A percentile compares a stretch with the other conserved stretches of the same genome.
These are phyloP conservation scores for Hysterium pulicare DNA, from an alignment of 2,329 filamentous ascomycete genomes.

Conservation along the genomic window DNA sequence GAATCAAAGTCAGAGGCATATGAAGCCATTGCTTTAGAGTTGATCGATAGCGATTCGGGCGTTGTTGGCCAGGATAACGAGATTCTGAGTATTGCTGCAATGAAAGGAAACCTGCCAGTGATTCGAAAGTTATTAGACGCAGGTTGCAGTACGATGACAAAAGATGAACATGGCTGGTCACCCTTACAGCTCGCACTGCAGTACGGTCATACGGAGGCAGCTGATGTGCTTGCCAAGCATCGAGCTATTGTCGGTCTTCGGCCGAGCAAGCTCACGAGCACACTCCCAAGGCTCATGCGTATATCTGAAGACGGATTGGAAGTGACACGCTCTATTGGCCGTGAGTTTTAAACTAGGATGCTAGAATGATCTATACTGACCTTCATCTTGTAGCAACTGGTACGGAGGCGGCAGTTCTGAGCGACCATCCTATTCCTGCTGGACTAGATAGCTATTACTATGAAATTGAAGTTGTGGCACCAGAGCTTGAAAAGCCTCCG, in stretches of 20 bases:
- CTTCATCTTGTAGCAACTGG: neutral
- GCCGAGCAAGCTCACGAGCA: conserved; percentile 1
- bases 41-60: neutral
- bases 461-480: conserved; percentile 3
- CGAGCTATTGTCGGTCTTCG: conserved; percentile 4
- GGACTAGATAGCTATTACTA: conserved; percentile 7
- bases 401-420: neutral
- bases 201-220: conserved; percentile 4
- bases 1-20: neutral
- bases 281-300: conserved; percentile 1
- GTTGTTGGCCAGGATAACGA: neutral
- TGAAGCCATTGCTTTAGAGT: neutral
- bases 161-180: conserved; percentile 9
- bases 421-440: conserved; percentile 9
- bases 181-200: conserved; percentile 5
- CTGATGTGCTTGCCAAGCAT: conserved; percentile 1
- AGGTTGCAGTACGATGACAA: neutral
- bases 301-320: conserved; percentile 4
- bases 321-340: too few species aligned
- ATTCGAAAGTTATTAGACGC: conserved; percentile 4
- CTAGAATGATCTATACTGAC: too few species aligned
- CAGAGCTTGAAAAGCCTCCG: neutral
- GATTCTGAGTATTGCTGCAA: conserved; percentile 4
- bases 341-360: too few species aligned
- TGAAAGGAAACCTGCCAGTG: conserved; percentile 5